Base-by-base conservation (phyloP, 345 rosid species). In the Durio zibethinus region DNA sequence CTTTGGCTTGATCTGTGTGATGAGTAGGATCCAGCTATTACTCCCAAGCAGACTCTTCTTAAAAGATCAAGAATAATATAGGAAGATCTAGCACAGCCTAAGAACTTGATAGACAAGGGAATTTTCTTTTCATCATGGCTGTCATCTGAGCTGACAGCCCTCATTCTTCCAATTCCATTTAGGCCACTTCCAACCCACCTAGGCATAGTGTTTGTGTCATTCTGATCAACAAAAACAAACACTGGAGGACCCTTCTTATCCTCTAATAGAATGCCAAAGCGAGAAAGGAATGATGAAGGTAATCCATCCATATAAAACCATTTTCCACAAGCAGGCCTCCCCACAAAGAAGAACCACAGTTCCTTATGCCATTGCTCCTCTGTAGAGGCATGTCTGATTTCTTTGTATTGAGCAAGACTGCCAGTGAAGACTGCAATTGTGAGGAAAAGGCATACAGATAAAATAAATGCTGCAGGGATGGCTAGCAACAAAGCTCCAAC, bases 161-260 rank as follows among this genome's bases (percentile, higher is more conserved):
- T 84, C 88, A 84, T 84, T 79, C 88, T 82, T 57, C 88, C 87
- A 52, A 85, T 85, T 74, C 89, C 91, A 79, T 78, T 83, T 73
- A 56, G 84, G 38, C 76, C 77, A 47, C 88, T 82, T 76, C 61
- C 87, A 7, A 76, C 78, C 88, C 88, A 81, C 65, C 67, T 83
- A 8, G 86, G 82, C 10, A 78, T 42, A 57, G 80, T 78, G 81
- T 73, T 84, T 18, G 82, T 81, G 18, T 83, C 87, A 54, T 78
- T 78, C 72, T 86, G 85, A n/a, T 83, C 81, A 29, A 83, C 80
- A 33, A 78, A 68, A 61, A 86, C 78, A 25, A 70, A 84, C 25
- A 78, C 45, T 0, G 89, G 82, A 78, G 91, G 91, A 38, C 91
- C 91, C 79, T 82, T 88, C 16, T 56, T 81, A 65, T 83, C 82